Conservation (phyloP, 495 filamentous ascomycete genomes). For the Oleoguttula mirabilis region DNA sequence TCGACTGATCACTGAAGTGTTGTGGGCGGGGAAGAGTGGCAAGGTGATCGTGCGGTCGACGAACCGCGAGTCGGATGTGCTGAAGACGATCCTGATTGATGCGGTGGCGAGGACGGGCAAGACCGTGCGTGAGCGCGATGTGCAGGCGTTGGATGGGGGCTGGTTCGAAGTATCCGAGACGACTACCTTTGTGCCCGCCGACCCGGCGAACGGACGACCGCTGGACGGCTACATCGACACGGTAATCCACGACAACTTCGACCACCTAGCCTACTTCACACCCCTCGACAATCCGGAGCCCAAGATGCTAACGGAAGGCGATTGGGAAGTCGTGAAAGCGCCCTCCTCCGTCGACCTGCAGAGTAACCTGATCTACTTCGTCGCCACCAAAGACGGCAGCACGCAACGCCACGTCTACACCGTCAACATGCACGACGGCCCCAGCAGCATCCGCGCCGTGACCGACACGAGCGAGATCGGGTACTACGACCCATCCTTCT, state of each 20-base stretch:
- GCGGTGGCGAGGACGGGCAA: constrained; percentile 58
- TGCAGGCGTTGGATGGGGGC: constrained; percentile 74
- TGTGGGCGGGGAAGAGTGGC: constrained; percentile 66
- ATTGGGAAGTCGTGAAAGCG: constrained; percentile 87
- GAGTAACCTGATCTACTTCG: constrained; percentile 78
- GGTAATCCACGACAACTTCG: constrained; percentile 71
- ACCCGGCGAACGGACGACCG: constrained; percentile 60
- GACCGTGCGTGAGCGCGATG: constrained; percentile 63
- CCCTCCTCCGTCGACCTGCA: constrained; percentile 79
- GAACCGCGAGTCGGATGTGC: constrained; percentile 82
- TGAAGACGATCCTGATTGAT: constrained; percentile 78
- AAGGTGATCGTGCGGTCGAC: constrained; percentile 81
- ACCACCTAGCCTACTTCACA: constrained; percentile 91
- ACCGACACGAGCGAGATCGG: constrained; percentile 67
- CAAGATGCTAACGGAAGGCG: constrained; percentile 70
- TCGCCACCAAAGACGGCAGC: constrained; percentile 73
- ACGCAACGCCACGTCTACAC: constrained; percentile 85
- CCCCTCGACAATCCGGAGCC: constrained; percentile 74
- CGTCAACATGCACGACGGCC: constrained; percentile 63
- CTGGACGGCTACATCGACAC: constrained; percentile 90
- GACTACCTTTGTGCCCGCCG: constrained; percentile 76
- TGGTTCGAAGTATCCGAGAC: constrained; percentile 93
- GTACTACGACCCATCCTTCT: constrained; percentile 83
- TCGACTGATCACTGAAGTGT: constrained; percentile 80
- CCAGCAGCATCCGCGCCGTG: constrained; percentile 48